Evolutionary conservation across 805 yeast genomes (phyloP), one percentile per base, ranked within the genome.

Genomic region (Schwanniomyces pseudopolymorphus): DNA sequence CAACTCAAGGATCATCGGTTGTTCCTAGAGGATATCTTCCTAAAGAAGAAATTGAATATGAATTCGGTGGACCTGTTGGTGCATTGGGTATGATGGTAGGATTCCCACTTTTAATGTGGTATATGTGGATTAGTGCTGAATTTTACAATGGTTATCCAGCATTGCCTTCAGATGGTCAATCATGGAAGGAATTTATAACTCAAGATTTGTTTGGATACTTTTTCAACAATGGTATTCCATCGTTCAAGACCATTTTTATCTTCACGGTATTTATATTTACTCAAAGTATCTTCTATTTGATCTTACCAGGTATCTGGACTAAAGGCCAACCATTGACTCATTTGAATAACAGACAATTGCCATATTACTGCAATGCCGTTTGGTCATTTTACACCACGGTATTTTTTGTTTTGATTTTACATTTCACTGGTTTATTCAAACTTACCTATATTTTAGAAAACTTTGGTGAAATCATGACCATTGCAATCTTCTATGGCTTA

Each of bases 11-110:
- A 31, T 31, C 35, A 6, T 31, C 35, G 14, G 36, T 16, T 7
- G 47, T 42, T 22, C 60, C 55, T 7, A 49, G 45, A 8, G 71
- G 74, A 4, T 69, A 70, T 51, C 45, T 70, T 13, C 57, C 65
- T 25, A 64, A 65, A 33, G 80, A 80, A 44, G 76, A 82, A 46
- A 77, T 81, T 49, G 92, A 83, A 59, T 89, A 81, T 72, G 98
- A 94, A 57, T 94, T 92, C 61, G 99, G 99, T 43, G 98, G 98
- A 0, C 85, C 95, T 21, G 67, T 75, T 5, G 99, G 99, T 47
- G 96, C 89, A 41, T 47, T 84, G 17, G 92, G 91, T 5, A 92
- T 94, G 98, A 81, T 92, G 84, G 62, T 81, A 39, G 96, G 96
- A 3, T 94, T 94, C 72, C 99, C 99, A 6, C 61, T 85, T 40